Conservation (phyloP, 805 yeast genomes). For the Metschnikowia cubensis region DNA sequence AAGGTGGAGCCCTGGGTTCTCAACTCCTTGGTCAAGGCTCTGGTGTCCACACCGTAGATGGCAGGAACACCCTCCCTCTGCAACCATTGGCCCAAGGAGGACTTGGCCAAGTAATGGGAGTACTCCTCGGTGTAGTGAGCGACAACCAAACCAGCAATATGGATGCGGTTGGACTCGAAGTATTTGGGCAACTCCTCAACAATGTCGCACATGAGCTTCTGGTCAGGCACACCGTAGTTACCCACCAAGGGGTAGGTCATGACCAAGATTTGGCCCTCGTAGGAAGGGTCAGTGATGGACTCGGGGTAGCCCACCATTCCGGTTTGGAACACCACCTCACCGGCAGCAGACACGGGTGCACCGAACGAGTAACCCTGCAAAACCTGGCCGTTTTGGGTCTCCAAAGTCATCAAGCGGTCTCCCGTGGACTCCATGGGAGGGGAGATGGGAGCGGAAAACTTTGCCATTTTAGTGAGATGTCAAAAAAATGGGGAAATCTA, state of each 20-base stretch:
- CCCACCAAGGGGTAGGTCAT: constrained; percentile 97
- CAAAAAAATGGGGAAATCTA: constrained; percentile 1
- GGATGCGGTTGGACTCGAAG: constrained; percentile 90
- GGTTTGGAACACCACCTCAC: constrained; percentile 98
- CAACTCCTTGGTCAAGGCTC: constrained; percentile 88
- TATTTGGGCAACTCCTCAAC: constrained; percentile 78
- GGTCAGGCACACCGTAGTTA: constrained; percentile 98
- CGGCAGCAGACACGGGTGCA: constrained; percentile 83
- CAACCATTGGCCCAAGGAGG: constrained; percentile 92
- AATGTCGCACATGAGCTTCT: constrained; percentile 64
- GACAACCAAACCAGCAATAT: constrained; percentile 93
- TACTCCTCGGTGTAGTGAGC: constrained; percentile 96
- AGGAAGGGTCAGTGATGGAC: constrained; percentile 96
- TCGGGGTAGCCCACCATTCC: constrained; percentile 99
- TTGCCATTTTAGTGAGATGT: constrained; percentile 21
- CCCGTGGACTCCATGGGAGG: constrained; percentile 85
- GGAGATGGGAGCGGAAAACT: constrained; percentile 76
- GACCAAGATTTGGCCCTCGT: constrained; percentile 94
- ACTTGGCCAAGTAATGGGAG: constrained; percentile 89
- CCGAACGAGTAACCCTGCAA: constrained; percentile 97
- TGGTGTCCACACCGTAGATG: constrained; percentile 95
- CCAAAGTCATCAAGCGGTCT: constrained; percentile 81
- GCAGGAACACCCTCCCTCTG: constrained; percentile 92
- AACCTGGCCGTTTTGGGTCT: constrained; percentile 79
- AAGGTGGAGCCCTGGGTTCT: constrained; percentile 91